Conservation (phyloP, 345 rosid genomes). For the Atalantia buxifolia region DNA sequence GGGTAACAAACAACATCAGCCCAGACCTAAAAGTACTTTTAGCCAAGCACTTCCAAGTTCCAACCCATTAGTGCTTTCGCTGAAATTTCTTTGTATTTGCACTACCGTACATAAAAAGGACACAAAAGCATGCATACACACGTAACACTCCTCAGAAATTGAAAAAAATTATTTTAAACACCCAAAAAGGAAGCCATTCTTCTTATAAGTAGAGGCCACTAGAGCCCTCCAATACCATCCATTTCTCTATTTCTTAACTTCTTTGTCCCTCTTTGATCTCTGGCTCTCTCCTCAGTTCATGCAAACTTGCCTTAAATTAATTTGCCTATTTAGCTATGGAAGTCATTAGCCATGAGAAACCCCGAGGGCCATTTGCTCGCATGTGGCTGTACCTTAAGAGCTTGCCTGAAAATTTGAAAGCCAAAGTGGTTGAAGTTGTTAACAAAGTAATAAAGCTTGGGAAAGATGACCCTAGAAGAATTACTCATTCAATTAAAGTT, state of each 20-base stretch:
- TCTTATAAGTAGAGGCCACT: slow-evolving; percentile 19
- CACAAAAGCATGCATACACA: neutral
- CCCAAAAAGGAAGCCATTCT: neutral
- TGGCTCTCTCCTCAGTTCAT: neutral
- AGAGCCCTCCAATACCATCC: neutral
- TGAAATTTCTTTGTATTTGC: slow-evolving; percentile 19
- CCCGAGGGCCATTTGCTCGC: neutral
- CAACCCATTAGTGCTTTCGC: neutral
- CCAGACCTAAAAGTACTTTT: neutral
- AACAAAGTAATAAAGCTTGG: slow-evolving; percentile 36
- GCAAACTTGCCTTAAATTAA: neutral
- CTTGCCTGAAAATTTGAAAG: slow-evolving; percentile 11
- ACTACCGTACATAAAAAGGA: slow-evolving; percentile 3
- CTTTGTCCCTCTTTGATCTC: neutral
- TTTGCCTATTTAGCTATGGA: slow-evolving; percentile 16
- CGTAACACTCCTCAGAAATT: neutral
- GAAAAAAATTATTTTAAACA: neutral
- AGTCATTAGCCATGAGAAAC: neutral
- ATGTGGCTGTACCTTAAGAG: slow-evolving; percentile 10
- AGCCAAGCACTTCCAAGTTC: no score
- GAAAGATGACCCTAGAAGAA: slow-evolving; percentile 67
- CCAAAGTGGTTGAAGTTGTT: slow-evolving; percentile 14
- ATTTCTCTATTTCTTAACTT: neutral
- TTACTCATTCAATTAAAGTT: slow-evolving; percentile 66
- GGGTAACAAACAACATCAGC: neutral